Base-by-base conservation (phyloP, 2,329 filamentous ascomycete genomes). In the Plectosphaerella sp. region DNA sequence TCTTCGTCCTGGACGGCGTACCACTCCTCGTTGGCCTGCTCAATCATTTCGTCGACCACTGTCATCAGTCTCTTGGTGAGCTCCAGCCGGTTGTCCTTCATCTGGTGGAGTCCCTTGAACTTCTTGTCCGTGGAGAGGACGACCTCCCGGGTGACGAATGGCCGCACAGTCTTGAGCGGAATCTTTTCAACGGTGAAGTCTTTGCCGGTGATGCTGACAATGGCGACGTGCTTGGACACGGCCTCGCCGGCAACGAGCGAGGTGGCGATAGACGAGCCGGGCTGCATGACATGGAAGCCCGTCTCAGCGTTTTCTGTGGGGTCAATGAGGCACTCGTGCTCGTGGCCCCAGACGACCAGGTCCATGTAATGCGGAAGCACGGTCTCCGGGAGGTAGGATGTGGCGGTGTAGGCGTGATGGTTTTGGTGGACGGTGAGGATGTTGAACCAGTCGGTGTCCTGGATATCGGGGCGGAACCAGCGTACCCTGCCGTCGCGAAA, bases 381-480 rank as follows among this genome's bases (percentile, higher is more conserved):
- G 61, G 88, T 91, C 64, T 99, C 95, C 0, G 95, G 93, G 0
- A 99, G 79, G 64, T 96, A 97, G n/a, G 89, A 87, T 0, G 93
- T 97, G 16, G 92, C 84, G 0, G 90, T 96, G 64, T 97, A 88
- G 0, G 92, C 90, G 62, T 94, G 85, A 63, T 97, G 94, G 61
- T 99, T 99, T 64, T 99, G 94, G 65, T 99, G 94, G 3, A 99
- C 89, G 37, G 89, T 87, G 73, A 99, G 86, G 53, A 99, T 70
- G 63, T 97, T 97, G 77, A 97, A 99, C 89, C 93, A 99, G 60
- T 97, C 91, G 16, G 82, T 75, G 63, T 87, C 87, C 59, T 96
- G 89, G 15, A 86, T 80, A 16, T 82, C 82, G 0, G 93, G 93
- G 20, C 88, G 86, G 64, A 90, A 97, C 78, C 96, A 99, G 62